A percentile compares a stretch with the other conserved stretches of the same genome.
Evolutionary conservation across 108 stramenopile species (phyloP).

Genomic region (Cyclotella distinguenda): DNA sequence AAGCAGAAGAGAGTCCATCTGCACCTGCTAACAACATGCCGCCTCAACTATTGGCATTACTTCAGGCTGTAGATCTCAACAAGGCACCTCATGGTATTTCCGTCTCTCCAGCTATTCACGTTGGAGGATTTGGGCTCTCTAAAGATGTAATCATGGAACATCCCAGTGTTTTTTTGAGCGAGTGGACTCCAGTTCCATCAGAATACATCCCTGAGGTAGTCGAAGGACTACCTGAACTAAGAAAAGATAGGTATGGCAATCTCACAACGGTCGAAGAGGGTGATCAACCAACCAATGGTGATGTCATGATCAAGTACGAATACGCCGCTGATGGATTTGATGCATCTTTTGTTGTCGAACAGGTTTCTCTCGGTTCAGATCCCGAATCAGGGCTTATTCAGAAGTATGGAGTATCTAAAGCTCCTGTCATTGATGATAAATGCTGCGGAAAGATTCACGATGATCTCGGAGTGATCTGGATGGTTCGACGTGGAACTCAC

Average conservation of each 20-base stretch:
- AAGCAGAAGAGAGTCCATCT: conserved; percentile 7
- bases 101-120: conserved; percentile 40
- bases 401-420: conserved; percentile 50
- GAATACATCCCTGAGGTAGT: conserved; percentile 45
- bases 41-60: conserved; percentile 28
- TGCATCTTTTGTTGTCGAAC: conserved; percentile 54
- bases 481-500: conserved; percentile 48
- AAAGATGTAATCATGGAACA: conserved; percentile 38
- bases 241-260: conserved; percentile 45
- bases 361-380: conserved; percentile 39
- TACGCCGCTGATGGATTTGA: conserved; percentile 52
- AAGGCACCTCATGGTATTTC: conserved; percentile 38
- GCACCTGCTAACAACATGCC: conserved; percentile 29
- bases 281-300: conserved; percentile 48
- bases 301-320: conserved; percentile 54
- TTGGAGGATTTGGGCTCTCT: conserved; percentile 49
- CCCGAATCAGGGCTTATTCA: conserved; percentile 30
- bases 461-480: conserved; percentile 58
- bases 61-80: conserved; percentile 25
- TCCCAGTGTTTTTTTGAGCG: conserved; percentile 37
- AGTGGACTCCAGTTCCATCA: conserved; percentile 43
- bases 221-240: conserved; percentile 36
- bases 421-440: conserved; percentile 37
- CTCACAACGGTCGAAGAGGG: conserved; percentile 53
- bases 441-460: conserved; percentile 47